phyloP scores from a whole-genome alignment of 2,329 filamentous ascomycete species.

The Colletotrichum navitas region DNA sequence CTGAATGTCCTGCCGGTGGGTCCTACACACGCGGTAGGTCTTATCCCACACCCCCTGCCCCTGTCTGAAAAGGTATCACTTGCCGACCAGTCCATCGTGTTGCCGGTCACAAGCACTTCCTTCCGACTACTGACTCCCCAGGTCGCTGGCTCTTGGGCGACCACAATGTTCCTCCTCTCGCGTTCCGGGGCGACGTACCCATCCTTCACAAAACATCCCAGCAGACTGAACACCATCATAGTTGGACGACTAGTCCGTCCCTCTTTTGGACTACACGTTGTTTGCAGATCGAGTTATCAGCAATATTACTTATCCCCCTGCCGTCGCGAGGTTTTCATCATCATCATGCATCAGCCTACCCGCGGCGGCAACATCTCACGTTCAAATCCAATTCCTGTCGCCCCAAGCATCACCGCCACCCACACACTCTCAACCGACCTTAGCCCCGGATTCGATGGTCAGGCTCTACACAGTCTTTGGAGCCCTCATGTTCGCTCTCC shows the following conservation, averaged over 20 bases:
- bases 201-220: conserved; percentile 7
- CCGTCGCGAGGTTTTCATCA: background rate
- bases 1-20: background rate
- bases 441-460: conserved; percentile 20
- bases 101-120: background rate
- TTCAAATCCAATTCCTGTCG: conserved; percentile 17
- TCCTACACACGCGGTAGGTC: background rate
- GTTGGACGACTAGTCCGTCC: conserved; percentile 24
- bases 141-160: background rate
- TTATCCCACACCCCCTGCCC: background rate
- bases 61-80: background rate
- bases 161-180: background rate
- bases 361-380: conserved; percentile 22
- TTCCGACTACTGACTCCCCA: background rate
- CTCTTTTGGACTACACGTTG: conserved; percentile 26
- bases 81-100: background rate
- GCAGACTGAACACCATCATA: conserved; percentile 12
- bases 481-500: background rate
- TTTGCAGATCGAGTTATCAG: conserved; percentile 21
- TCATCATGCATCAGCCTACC: conserved; percentile 24
- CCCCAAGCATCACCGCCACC: conserved; percentile 9
- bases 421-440: conserved; percentile 20
- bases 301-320: background rate
- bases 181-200: too few relatives aligned
- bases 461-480: conserved; percentile 19